A percentile compares a stretch with the other conserved stretches of the same genome.
These are phyloP conservation scores for Aspergillus viridinutans DNA, from an alignment of 2,329 filamentous ascomycete genomes.

Conservation along the genomic window DNA sequence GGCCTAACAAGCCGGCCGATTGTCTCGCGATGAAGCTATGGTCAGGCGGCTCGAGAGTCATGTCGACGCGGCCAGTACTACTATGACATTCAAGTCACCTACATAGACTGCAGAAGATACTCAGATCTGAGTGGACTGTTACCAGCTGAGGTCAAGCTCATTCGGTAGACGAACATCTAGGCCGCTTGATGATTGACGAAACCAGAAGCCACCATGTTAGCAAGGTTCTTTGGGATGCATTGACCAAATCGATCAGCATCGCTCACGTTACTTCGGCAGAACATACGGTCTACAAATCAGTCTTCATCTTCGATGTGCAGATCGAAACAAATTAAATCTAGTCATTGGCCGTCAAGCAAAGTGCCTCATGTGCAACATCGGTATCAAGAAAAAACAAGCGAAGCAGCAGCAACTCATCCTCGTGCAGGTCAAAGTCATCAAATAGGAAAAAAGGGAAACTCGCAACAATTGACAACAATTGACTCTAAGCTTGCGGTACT, in stretches of 20 bases:
- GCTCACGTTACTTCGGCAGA: background rate
- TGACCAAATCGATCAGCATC: background rate
- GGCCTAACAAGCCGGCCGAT: no score
- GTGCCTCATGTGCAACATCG: conserved; percentile 2
- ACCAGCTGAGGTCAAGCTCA: no score
- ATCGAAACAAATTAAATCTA: background rate
- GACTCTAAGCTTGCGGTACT: background rate
- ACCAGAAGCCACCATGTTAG: background rate
- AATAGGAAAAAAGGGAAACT: conserved; percentile 3
- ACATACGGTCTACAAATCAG: background rate
- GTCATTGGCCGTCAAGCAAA: background rate
- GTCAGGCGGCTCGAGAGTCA: no score
- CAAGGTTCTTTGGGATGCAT: background rate
- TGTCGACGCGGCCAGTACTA: no score
- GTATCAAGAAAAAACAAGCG: conserved; percentile 4
- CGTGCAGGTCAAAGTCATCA: conserved; percentile 1
- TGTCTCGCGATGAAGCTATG: no score
- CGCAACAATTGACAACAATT: no score
- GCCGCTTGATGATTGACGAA: background rate
- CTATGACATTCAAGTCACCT: no score
- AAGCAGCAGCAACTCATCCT: background rate
- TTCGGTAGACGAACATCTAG: background rate
- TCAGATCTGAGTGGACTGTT: no score
- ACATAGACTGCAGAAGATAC: no score
- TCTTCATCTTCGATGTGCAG: background rate